Evolutionary conservation across 306 rosid genomes (phyloP), one percentile per base, ranked within the genome.

Genomic region (Boehmeria nivea): DNA sequence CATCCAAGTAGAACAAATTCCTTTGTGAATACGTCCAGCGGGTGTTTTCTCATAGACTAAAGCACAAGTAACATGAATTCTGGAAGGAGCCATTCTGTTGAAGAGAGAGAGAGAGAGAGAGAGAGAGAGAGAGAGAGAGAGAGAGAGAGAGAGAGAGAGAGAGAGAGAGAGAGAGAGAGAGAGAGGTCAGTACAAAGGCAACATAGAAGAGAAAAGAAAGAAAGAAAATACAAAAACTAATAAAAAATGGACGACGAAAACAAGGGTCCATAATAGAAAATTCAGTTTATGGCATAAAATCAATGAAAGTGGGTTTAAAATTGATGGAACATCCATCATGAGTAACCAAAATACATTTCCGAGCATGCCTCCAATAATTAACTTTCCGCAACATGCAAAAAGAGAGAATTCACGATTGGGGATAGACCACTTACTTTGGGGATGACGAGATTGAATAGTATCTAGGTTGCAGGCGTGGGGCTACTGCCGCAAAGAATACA

Each of bases 1-100:
- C 86, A 93, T 93, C 99, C 99, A 93, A 18, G 99, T 93, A 24
- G 99, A 93, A 62, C 96, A 88, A 16, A 93, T 74, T 73, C 99
- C 99, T 64, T 65, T 83, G 55, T 93, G 96, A 66, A 83, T 70
- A 52, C 99, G 71, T 55, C 99, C 99, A 1, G 94, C 57, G 43
- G 85, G 81, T 78, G 78, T 88, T 70, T 77, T 83, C 63, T 88
- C 96, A 51, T 59, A 22, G 24, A 93, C 99, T 54, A 88, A 64
- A 53, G 99, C 96, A 83, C 95, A 93, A 25, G 99, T 93, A 65
- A 83, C 96, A 62, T 93, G 96, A 76, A 93, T 85, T 73, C 94
- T 81, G 51, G 81, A 75, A 34, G 94, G 78, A 50, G 75, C 80
- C 78, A 88, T 81, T 72, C 99, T 93, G 95, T 57, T 7, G 38